Base-by-base conservation (phyloP, 805 yeast species). In the Lipomyces lipofer region DNA sequence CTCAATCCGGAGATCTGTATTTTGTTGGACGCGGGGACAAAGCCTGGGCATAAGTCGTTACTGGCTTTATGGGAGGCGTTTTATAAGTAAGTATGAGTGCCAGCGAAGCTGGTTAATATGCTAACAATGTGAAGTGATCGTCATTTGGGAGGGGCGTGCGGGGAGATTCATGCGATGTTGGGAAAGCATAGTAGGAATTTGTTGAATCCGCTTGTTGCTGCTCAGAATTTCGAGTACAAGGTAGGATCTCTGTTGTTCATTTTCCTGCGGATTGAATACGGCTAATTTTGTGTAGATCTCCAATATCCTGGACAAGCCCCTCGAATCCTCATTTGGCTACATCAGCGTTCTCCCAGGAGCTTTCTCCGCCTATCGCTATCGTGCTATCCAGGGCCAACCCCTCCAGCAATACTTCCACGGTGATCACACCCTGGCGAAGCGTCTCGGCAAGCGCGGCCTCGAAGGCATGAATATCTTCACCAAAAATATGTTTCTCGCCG, bases 321-420 rank as follows among this genome's bases (percentile, higher is more conserved):
- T 83, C 12, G 87, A 82, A 65, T 79, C 85, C 1, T 76, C 77
- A 13, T 82, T 82, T 66, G 87, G 87, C 9, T 82, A 80, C 62
- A 82, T 82, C 57, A 75, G 83, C 0, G 87, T 82, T 35, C 74
- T 82, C 44, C 87, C 87, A 3, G 87, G 87, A 59, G 87, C 87
- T 1, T 82, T 82, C 62, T 81, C 85, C 3, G 86, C 87, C 10
- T 82, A 82, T 65, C 65, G 87, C 42, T 82, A 73, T 59, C 71
- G 76, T 17, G 87, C 87, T 1, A 74, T 83, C 19, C 79, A 75
- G 53, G 84, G 84, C 52, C 81, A 85, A 2, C 87, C 87, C 0
- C 70, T 83, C 44, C 84, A 81, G 59, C 84, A 82, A 64, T 83
- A 83, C 64, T 83, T 82, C 73, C 82, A 82, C 60, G 87, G 87